A percentile compares a stretch with the other conserved stretches of the same genome.
Conservation (phyloP, 2,329 filamentous ascomycete species). For the Fusarium nanum region DNA sequence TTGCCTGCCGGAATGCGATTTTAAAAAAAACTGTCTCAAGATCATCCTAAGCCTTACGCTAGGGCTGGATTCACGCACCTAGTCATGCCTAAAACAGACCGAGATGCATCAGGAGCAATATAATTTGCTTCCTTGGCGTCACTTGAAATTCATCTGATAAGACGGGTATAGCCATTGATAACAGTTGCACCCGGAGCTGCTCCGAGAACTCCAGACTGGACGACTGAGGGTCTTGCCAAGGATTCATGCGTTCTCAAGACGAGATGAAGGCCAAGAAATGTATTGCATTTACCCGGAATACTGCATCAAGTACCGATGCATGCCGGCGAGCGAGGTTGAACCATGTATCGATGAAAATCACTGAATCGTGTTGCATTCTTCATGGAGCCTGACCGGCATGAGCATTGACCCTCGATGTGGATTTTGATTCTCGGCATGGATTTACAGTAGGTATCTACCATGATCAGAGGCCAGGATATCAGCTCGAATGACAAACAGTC, state of each 20-base stretch:
- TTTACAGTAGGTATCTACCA: neutral
- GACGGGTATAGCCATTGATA: too few relatives aligned
- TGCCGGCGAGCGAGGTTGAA: neutral
- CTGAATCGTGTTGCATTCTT: neutral
- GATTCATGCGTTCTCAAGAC: neutral
- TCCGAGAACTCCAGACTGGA: too few relatives aligned
- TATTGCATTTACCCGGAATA: neutral
- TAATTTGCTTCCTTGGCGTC: neutral
- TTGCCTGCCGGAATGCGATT: neutral
- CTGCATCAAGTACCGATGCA: neutral
- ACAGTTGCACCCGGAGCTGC: too few relatives aligned
- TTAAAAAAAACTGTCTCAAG: fast-evolving
- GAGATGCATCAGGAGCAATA: neutral
- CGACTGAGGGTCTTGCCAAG: neutral
- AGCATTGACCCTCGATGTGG: neutral
- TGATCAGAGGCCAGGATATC: neutral
- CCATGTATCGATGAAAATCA: neutral
- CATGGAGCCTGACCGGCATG: neutral
- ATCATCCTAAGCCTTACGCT: neutral
- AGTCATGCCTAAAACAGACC: too few relatives aligned
- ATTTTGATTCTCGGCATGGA: neutral
- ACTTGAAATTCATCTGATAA: too few relatives aligned
- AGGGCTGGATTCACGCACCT: neutral
- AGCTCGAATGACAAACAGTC: neutral
- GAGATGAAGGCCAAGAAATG: neutral